Evolutionary conservation across 2,329 filamentous ascomycete species (phyloP).

Genomic region (Sclerotinia sclerotiorum): DNA sequence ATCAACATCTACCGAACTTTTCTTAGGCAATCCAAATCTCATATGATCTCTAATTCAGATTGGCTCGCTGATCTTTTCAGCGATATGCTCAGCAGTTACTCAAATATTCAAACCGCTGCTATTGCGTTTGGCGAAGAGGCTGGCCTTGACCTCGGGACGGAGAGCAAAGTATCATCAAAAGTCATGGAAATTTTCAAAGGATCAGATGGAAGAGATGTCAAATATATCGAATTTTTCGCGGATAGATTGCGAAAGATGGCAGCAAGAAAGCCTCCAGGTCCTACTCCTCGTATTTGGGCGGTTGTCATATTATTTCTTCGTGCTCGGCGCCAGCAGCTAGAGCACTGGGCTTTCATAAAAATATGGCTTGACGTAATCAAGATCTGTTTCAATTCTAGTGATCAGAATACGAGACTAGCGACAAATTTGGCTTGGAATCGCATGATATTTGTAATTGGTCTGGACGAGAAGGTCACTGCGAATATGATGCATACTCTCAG

Average conservation of each 20-base stretch:
- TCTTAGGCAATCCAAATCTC: slow-evolving; percentile 65
- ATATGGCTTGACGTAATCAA: slow-evolving; percentile 79
- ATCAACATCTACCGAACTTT: slow-evolving; percentile 78
- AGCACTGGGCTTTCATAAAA: slow-evolving; percentile 69
- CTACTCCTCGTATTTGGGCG: slow-evolving; percentile 87
- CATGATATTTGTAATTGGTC: slow-evolving; percentile 71
- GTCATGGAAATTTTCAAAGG: slow-evolving; percentile 63
- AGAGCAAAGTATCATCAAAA: slow-evolving; percentile 64
- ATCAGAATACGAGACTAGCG: slow-evolving; percentile 68
- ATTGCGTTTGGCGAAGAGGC: slow-evolving; percentile 73
- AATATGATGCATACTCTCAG: slow-evolving; percentile 63
- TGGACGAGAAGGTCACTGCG: slow-evolving; percentile 56
- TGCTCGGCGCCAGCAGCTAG: slow-evolving; percentile 55
- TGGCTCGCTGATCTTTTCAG: slow-evolving; percentile 84
- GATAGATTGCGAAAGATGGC: slow-evolving; percentile 68
- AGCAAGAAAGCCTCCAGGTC: slow-evolving; percentile 59
- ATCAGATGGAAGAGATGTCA: slow-evolving; percentile 37
- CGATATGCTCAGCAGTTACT: slow-evolving; percentile 75
- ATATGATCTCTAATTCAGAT: slow-evolving; percentile 69
- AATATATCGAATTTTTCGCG: slow-evolving; percentile 69
- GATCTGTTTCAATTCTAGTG: slow-evolving; percentile 77
- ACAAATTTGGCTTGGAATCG: slow-evolving; percentile 85
- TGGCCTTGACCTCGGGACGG: slow-evolving; percentile 66
- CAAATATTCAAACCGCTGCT: slow-evolving; percentile 73
- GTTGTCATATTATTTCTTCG: slow-evolving; percentile 76